Base-by-base conservation (phyloP, 176 grass and related monocot genomes). In the Musa troglodytarum region DNA sequence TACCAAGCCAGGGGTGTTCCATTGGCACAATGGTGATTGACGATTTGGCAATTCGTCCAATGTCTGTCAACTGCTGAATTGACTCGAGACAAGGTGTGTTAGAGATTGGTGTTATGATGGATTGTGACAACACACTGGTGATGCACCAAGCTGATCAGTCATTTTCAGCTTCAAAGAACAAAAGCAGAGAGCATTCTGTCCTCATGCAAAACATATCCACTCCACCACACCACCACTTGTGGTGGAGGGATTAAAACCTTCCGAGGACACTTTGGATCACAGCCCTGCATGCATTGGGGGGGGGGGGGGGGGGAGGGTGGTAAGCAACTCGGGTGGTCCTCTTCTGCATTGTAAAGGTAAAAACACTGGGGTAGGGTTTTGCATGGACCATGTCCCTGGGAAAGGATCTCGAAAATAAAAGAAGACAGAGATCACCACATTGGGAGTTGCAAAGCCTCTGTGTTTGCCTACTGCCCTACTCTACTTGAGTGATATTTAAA, bases 131-230 rank as follows among this genome's bases (percentile, higher is more conserved):
- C 17, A 55, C 53, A 56, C 34, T 70, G 52, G 23, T 57, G 51
- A 29, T 56, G 49, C n/a, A 19, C 49, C 68, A 21, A 71, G 52
- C 68, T 71, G 11, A 71, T 71, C 68, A 19, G 15, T 71, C 69
- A 52, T 16, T 52, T 10, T 72, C 69, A 23, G 49, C 14, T 24
- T 52, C 69, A 72, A 19, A 50, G 53, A 71, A 71, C 69, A 71
- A 52, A 52, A 52, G 50, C 43, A 52, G 50, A 52, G 49, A 50
- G 17, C 50, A 52, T 12, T n/a, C 16, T 52, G 43, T 11, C 50
- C 49, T 51, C 49, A 71, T 71, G 49, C 49, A 71, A 13, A 71
- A 17, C 25, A 21, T 71, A 2, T 50, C 34, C 34, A 43, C 34
- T 43, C 34, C 34, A 5, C 34, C 34, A 0, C 34, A 43, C 34